These are phyloP conservation scores for Extremus antarcticus DNA, from an alignment of 495 filamentous ascomycete species.

Conservation along the genomic window DNA sequence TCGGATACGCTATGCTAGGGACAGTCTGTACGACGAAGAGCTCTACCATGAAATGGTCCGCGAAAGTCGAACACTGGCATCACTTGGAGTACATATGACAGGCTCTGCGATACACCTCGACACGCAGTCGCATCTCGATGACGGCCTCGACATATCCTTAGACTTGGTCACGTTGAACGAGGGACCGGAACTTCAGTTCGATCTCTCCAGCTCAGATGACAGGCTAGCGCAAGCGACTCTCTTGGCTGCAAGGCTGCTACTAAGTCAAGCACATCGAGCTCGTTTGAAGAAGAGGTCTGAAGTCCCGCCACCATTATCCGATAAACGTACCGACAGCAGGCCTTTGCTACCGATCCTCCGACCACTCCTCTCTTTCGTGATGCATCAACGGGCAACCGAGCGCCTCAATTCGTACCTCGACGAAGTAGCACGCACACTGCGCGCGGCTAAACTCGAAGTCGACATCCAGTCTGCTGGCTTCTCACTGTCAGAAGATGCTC, in stretches of 20 bases:
- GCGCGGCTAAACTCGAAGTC: constrained; percentile 1
- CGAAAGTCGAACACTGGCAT: constrained; percentile 60
- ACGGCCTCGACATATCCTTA: constrained; percentile 4
- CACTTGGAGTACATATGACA: constrained; percentile 52
- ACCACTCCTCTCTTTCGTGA: constrained; percentile 10
- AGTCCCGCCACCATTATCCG: constrained; percentile 17
- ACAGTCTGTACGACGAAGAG: constrained; percentile 85
- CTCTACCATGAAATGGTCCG: constrained; percentile 83
- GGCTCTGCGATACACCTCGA: constrained; percentile 40
- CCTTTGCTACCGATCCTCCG: constrained; percentile 11
- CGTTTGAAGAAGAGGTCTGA: constrained; percentile 9
- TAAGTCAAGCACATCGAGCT: constrained; percentile 19
- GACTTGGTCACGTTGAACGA: constrained; percentile 17
- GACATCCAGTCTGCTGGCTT: not conserved
- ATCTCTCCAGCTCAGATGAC: not conserved
- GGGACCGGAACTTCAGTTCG: not conserved
- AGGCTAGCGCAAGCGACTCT: constrained; percentile 11
- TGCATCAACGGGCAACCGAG: constrained; percentile 6
- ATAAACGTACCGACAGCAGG: constrained; percentile 5
- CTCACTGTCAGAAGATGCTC: not conserved
- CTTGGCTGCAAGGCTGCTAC: constrained; percentile 18
- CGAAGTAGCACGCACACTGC: not conserved
- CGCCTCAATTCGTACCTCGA: constrained; percentile 2
- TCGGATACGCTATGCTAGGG: constrained; percentile 66
- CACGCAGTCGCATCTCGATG: no score